Percentiles rank a stretch among this genome's conserved stretches.
Conservation (phyloP, 2,329 filamentous ascomycete genomes). For the Harringtonia lauricola region DNA sequence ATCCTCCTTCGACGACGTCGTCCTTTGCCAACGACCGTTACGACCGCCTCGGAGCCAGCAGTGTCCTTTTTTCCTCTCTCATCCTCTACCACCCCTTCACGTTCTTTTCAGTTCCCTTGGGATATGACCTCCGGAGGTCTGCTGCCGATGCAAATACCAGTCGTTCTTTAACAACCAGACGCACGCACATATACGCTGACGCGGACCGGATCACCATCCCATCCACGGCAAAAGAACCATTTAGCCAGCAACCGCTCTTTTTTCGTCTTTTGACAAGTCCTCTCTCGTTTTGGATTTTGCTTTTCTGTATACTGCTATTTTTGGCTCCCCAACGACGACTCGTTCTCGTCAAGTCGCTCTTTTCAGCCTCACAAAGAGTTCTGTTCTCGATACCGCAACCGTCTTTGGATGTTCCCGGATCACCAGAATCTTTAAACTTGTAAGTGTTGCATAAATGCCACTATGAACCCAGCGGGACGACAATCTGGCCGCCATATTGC, state of each 20-base stretch:
- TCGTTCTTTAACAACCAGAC: slow-evolving; percentile 7
- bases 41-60: slow-evolving; percentile 15
- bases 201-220: slow-evolving; percentile 7
- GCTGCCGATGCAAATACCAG: slow-evolving; percentile 6
- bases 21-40: slow-evolving; percentile 14
- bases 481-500: too few relatives aligned
- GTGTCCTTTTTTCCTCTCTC: slow-evolving; percentile 10
- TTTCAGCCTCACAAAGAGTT: not conserved
- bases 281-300: slow-evolving; percentile 1
- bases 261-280: slow-evolving; percentile 24
- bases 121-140: slow-evolving; percentile 17
- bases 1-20: slow-evolving; percentile 13
- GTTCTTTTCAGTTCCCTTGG: slow-evolving; percentile 5
- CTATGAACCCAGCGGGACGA: not conserved
- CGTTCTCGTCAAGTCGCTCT: slow-evolving; percentile 7
- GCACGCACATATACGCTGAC: slow-evolving; percentile 3
- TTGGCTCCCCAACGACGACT: not conserved
- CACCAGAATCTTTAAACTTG: not conserved
- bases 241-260: slow-evolving; percentile 1
- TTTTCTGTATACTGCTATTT: not conserved
- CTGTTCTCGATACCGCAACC: not conserved
- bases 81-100: slow-evolving; percentile 1
- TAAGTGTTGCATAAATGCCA: not conserved
- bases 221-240: not conserved
- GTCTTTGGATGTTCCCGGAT: not conserved